Base-by-base conservation (phyloP, 2,329 filamentous ascomycete genomes). In the Eutypella sp. region DNA sequence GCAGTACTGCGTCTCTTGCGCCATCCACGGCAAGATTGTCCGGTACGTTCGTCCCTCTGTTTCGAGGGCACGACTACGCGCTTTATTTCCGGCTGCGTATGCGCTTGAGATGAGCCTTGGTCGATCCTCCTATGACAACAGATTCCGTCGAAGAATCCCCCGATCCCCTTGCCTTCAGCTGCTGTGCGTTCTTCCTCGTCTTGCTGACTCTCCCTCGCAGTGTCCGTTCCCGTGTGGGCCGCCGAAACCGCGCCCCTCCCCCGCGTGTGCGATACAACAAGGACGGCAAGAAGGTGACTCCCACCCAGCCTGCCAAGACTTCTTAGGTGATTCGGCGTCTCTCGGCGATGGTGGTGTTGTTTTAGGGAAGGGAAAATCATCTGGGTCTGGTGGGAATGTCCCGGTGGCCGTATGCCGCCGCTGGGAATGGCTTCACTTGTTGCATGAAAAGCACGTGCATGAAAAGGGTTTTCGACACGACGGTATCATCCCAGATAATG, bases 1-100 rank as follows among this genome's bases (percentile, higher is more conserved):
- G 74, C 93, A 99, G 82, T 99, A 99, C 89, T 99, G 93, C 76
- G 93, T 99, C 71, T 97, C 92, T 76, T 99, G 93, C 79, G 93
- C 93, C 70, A 99, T 99, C 63, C 93, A 99, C 84, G 93, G 93
- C 84, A 99, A 99, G 88, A 99, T 99, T 75, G 95, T 99, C 77
- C 92, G 93, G 92, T 97, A 93, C 76, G 91, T 83, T 73, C 72
- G 72, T 76, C 63, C 57, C 67, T 39, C 36, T 18, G 18, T 22
- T 11, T 58, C 65, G 71, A 74, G 75, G 76, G 74, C 76, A 80
- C 76, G 78, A 79, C 78, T 78, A 60, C 64, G 62, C 61, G 52
- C 56, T 57, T 49, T 46, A 45, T 57, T 45, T 48, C 53, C 55
- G 54, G 47, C 49, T 58, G 63, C 63, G 64, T 64, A 67, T 69